Conservation (phyloP, 371 early-diverging fungal genomes). For the Rhizopus arrhizus region DNA sequence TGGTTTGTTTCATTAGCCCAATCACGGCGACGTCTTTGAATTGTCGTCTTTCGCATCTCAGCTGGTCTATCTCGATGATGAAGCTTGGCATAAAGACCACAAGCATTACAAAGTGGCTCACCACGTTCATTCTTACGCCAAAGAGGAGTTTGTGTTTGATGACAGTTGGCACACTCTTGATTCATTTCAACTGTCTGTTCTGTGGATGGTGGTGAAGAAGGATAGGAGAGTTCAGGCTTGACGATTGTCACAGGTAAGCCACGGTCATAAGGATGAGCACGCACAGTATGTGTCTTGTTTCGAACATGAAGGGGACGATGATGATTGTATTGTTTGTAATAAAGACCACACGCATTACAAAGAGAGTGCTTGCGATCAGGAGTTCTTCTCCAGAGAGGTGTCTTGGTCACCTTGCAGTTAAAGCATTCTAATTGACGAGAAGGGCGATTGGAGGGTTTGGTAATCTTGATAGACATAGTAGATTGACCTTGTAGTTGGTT, state of each 20-base stretch:
- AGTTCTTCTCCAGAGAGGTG: constrained; percentile 85
- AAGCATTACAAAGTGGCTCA: constrained; percentile 88
- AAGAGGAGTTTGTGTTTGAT: constrained; percentile 84
- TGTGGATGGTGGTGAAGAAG: constrained; percentile 10
- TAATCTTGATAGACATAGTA: constrained; percentile 28
- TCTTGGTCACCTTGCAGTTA: constrained; percentile 79
- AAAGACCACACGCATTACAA: constrained; percentile 85
- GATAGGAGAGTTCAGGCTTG: constrained; percentile 4
- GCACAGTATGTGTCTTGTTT: constrained; percentile 48
- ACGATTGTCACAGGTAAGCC: constrained; percentile 17
- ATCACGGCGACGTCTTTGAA: constrained; percentile 36
- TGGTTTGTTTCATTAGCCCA: constrained; percentile 24
- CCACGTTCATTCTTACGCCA: constrained; percentile 88
- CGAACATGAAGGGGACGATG: constrained; percentile 73
- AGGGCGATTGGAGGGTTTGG: constrained; percentile 33
- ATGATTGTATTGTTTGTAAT: constrained; percentile 72
- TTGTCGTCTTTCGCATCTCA: constrained; percentile 35
- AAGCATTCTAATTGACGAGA: constrained; percentile 72
- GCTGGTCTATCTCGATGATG: constrained; percentile 37
- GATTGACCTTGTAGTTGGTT: constrained; percentile 28
- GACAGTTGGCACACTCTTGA: constrained; percentile 78
- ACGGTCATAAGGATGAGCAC: constrained; percentile 31
- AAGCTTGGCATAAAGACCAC: constrained; percentile 74
- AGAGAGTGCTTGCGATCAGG: constrained; percentile 74
- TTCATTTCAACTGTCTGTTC: constrained; percentile 3